These are phyloP conservation scores for Toxoplasma gondii DNA, from an alignment of 169 alveolate genomes.

Conservation along the genomic window DNA sequence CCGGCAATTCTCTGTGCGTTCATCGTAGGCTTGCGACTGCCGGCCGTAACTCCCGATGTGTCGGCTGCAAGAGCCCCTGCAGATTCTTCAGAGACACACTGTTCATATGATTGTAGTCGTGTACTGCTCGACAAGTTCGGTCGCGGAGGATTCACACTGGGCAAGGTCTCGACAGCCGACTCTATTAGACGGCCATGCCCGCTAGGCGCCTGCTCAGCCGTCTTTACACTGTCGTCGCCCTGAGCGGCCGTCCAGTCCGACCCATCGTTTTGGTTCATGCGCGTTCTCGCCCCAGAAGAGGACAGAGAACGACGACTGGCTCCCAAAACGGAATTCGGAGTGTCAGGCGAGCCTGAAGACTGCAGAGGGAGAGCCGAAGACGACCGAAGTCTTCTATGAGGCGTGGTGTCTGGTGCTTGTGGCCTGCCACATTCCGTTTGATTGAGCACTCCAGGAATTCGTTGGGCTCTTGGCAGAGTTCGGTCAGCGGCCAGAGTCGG, in stretches of 20 bases:
- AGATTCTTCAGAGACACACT: neutral
- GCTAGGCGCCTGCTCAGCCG: neutral
- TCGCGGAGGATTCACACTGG: neutral
- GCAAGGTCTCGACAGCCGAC: neutral
- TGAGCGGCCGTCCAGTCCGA: neutral
- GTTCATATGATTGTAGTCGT: neutral
- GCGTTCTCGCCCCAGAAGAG: neutral
- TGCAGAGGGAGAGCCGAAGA: neutral
- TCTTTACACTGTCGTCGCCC: neutral
- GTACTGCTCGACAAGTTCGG: neutral
- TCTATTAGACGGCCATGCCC: neutral
- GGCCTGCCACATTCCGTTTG: too few relatives aligned
- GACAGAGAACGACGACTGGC: neutral
- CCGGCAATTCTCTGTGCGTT: conserved; percentile 10
- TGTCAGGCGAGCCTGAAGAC: neutral
- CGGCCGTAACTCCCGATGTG: neutral
- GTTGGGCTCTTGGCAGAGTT: too few relatives aligned
- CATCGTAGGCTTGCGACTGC: neutral
- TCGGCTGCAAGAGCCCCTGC: neutral
- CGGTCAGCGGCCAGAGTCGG: too few relatives aligned
- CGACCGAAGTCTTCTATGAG: neutral
- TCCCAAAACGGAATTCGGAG: neutral
- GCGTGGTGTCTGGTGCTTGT: too few relatives aligned
- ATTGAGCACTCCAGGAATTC: too few relatives aligned
- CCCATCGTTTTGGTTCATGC: neutral